Evolutionary conservation across 768 basidiomycete genomes (phyloP).

Genomic region (Auriscalpium vulgare): DNA sequence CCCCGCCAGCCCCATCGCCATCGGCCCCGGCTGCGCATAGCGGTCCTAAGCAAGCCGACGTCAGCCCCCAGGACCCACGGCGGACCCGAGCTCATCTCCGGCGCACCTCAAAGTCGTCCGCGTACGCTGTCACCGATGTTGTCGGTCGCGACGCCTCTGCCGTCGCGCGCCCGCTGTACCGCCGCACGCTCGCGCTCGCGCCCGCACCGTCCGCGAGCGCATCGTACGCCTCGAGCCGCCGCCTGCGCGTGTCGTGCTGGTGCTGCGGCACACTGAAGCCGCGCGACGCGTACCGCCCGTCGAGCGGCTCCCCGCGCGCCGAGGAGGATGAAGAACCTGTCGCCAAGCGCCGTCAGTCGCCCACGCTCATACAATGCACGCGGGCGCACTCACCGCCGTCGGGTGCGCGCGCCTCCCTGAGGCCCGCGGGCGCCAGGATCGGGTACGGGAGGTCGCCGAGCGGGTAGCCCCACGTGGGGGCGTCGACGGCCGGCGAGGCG

Average conservation of each 20-base stretch:
- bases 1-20: not conserved
- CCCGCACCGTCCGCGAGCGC: not conserved
- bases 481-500: slow-evolving; percentile 2
- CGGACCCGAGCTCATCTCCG: not conserved
- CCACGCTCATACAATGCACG: no score
- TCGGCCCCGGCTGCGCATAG: not conserved
- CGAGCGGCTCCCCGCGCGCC: not conserved
- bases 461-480: slow-evolving; percentile 10
- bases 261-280: not conserved
- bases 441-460: slow-evolving; percentile 11
- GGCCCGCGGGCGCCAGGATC: slow-evolving; percentile 7
- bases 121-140: slow-evolving; percentile 10
- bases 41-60: not conserved
- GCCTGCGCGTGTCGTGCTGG: not conserved
- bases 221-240: not conserved
- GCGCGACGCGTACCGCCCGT: not conserved
- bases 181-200: slow-evolving; percentile 4
- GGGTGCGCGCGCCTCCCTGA: not conserved
- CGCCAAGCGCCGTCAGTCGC: no score
- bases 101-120: slow-evolving; percentile 14
- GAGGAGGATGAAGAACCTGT: not conserved
- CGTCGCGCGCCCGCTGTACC: slow-evolving; percentile 9
- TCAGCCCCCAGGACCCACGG: not conserved
- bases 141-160: slow-evolving; percentile 12
- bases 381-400: not conserved